A percentile compares a stretch with the other conserved stretches of the same genome.
These are phyloP conservation scores for Talaromyces wortmannii DNA, from an alignment of 495 filamentous ascomycete genomes.

Conservation along the genomic window DNA sequence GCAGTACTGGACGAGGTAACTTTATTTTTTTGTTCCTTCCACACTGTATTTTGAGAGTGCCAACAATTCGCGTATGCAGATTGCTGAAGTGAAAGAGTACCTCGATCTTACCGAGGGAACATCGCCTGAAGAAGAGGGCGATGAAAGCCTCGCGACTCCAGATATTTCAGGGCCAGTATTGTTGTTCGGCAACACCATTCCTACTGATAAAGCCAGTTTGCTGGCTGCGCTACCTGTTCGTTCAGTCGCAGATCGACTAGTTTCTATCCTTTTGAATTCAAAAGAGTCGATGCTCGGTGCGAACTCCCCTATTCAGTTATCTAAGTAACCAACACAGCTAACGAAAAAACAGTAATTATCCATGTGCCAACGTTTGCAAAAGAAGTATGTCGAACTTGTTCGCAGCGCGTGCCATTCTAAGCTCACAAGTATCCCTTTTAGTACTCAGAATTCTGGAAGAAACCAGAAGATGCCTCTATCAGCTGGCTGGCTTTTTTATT, in stretches of 20 bases:
- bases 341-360: neutral
- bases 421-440: conserved; percentile 6
- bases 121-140: neutral
- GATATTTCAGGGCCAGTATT: neutral
- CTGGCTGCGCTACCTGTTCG: neutral
- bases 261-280: neutral
- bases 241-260: neutral
- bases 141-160: neutral
- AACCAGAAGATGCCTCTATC: conserved; percentile 23
- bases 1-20: neutral
- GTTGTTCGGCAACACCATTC: neutral
- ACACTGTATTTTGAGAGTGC: neutral
- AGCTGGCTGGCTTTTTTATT: conserved; percentile 31
- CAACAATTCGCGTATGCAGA: neutral
- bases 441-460: conserved; percentile 40
- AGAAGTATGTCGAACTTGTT: neutral
- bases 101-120: neutral
- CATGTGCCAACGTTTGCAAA: neutral
- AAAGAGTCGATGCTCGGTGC: neutral
- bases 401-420: neutral
- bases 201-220: neutral
- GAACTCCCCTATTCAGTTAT: neutral
- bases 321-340: neutral
- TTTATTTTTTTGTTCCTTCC: neutral
- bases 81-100: neutral